phyloP scores from a whole-genome alignment of 2,329 filamentous ascomycete species.

The Parastagonospora nodorum region DNA sequence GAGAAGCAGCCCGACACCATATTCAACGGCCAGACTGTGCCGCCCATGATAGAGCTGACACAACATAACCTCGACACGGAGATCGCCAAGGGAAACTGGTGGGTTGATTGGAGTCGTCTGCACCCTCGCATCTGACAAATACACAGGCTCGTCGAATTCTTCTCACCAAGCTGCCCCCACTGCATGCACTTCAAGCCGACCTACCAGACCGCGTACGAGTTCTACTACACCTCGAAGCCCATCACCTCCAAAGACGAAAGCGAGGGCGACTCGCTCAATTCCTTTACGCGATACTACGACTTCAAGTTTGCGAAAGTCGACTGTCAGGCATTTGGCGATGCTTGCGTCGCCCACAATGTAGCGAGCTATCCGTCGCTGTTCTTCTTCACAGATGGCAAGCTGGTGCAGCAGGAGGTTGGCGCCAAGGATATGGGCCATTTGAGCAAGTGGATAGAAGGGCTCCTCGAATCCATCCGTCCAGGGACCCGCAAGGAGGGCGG shows the following conservation, averaged over 20 bases:
- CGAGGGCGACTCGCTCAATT: slow-evolving; percentile 59
- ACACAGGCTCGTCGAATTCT: slow-evolving; percentile 55
- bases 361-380: slow-evolving; percentile 75
- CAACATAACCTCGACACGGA: slow-evolving; percentile 63
- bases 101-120: slow-evolving; percentile 14
- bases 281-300: slow-evolving; percentile 83
- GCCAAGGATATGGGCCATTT: slow-evolving; percentile 69
- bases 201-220: slow-evolving; percentile 94
- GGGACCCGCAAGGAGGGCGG: slow-evolving; percentile 74
- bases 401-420: slow-evolving; percentile 67
- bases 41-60: slow-evolving; percentile 66
- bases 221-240: slow-evolving; percentile 86
- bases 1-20: slow-evolving; percentile 53
- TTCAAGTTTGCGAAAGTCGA: slow-evolving; percentile 87
- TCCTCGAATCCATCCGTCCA: slow-evolving; percentile 77
- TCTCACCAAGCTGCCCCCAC: slow-evolving; percentile 64
- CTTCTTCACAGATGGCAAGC: slow-evolving; percentile 78
- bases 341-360: slow-evolving; percentile 72
- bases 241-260: slow-evolving; percentile 55
- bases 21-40: slow-evolving; percentile 71
- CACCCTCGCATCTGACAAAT: neutral
- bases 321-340: slow-evolving; percentile 80
- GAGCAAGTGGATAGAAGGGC: slow-evolving; percentile 74
- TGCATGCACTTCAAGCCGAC: slow-evolving; percentile 80
- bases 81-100: slow-evolving; percentile 71